Conservation (phyloP, 1,139 yeast species). For the Saccharomyces hybrid region DNA sequence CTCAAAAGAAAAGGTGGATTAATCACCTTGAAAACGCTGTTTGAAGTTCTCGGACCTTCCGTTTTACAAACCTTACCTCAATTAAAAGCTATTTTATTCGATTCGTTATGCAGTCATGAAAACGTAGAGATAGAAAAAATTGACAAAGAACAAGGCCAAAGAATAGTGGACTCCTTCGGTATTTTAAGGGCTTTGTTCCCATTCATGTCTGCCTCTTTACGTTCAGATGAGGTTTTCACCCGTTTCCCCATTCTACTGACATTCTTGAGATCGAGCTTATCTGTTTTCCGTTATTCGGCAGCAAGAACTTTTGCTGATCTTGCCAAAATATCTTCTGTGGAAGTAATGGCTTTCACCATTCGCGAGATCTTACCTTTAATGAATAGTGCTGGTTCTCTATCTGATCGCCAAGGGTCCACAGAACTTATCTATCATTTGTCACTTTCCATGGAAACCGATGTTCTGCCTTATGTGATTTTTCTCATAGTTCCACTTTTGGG, state of each 20-base stretch:
- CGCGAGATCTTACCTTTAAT: slow-evolving; percentile 71
- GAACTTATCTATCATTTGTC: slow-evolving; percentile 86
- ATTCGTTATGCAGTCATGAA: slow-evolving; percentile 41
- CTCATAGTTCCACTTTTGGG: slow-evolving; percentile 94
- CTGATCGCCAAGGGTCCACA: slow-evolving; percentile 85
- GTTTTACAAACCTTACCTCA: slow-evolving; percentile 63
- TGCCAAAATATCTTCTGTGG: slow-evolving; percentile 64
- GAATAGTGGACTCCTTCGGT: slow-evolving; percentile 80
- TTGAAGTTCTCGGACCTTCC: slow-evolving; percentile 43
- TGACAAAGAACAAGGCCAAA: slow-evolving; percentile 57
- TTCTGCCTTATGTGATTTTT: slow-evolving; percentile 90
- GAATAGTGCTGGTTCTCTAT: slow-evolving; percentile 65
- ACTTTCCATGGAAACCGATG: slow-evolving; percentile 76
- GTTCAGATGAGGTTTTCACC: slow-evolving; percentile 40
- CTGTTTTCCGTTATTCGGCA: slow-evolving; percentile 83
- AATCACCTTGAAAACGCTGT: slow-evolving; percentile 54
- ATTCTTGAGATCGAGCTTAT: slow-evolving; percentile 59
- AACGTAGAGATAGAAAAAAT: slow-evolving; percentile 36
- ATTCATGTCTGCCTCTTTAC: slow-evolving; percentile 44
- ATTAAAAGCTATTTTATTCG: slow-evolving; percentile 58
- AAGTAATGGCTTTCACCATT: slow-evolving; percentile 75
- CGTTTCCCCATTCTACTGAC: slow-evolving; percentile 45
- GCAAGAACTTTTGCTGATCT: slow-evolving; percentile 85
- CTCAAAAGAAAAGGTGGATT: slow-evolving; percentile 81
- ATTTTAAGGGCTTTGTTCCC: slow-evolving; percentile 71